Evolutionary conservation across 2,329 filamentous ascomycete species (phyloP), one percentile per base, ranked within the genome.

Genomic region (Samsoniella hepiali): DNA sequence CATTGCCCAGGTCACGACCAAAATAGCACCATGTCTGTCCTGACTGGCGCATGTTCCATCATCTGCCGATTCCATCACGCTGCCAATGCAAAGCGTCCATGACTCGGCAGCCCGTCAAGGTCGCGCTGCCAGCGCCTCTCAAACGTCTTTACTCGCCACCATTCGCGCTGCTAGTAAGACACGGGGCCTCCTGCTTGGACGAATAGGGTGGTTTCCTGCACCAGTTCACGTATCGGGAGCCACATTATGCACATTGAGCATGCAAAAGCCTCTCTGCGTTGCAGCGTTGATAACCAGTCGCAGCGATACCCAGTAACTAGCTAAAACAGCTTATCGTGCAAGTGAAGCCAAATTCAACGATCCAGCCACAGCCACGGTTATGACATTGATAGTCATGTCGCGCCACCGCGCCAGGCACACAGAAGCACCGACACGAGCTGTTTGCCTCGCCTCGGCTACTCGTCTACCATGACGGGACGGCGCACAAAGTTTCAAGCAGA

Each of bases 161-260:
- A 15, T 32, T 10, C 38, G 29, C 22, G 44, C 44, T 57, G 27
- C 13, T 47, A 17, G 13, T 31, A 44, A 54, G 34, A 27, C 34
- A 60, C 40, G 5, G 34, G 31, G 47, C 32, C 5, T 17, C 29
- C 57, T 42, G 17, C 22, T 15, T 45, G 27, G 15, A n/a, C 47
- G 50, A 61, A 53, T 61, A 54, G 57, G 57, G 34, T 59, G 44
- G 34, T 51, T 59, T 59, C 45, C 57, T 40, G 47, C 34, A 50
- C 13, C 57, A 42, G 58, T 53, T 61, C 58, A 61, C 29, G 38
- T 45, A 27, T 45, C 22, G 22, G 50, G 49, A 45, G 49, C 58
- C 58, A 61, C 58, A 53, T 27, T 49, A 61, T 61, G 58, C 58
- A 45, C 47, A 27, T 42, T 59, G 22, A 32, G 45, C 45, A 51